phyloP scores from a whole-genome alignment of 495 filamentous ascomycete species.

The Alectoria sarmentosa region DNA sequence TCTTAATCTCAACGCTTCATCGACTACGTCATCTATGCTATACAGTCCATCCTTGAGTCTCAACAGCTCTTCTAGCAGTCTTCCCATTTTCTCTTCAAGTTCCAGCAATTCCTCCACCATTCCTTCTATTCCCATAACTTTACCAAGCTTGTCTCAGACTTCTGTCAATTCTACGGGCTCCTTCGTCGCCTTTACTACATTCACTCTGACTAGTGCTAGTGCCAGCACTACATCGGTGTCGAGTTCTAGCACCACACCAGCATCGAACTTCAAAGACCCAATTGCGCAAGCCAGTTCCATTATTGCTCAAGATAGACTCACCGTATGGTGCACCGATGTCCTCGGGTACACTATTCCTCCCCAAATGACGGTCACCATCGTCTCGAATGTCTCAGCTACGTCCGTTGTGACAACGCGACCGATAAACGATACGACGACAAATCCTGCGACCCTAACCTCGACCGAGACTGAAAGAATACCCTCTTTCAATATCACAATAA shows the following conservation, averaged over 20 bases:
- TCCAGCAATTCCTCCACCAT: background rate
- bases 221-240: background rate
- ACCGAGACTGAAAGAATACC: background rate
- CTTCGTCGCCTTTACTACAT: background rate
- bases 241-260: background rate
- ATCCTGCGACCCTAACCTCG: background rate
- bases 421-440: background rate
- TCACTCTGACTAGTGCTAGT: background rate
- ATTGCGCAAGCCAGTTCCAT: constrained; percentile 9
- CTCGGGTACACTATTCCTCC: constrained; percentile 8
- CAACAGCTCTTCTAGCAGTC: background rate
- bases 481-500: background rate
- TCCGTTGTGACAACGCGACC: background rate
- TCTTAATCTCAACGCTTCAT: background rate
- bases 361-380: background rate
- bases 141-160: background rate
- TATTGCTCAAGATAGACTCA: background rate
- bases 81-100: background rate
- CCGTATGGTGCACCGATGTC: constrained; percentile 12
- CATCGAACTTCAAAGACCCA: background rate
- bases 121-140: background rate
- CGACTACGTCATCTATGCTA: background rate
- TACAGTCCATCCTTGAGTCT: background rate
- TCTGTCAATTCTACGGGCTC: background rate
- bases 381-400: background rate